Evolutionary conservation across 2,329 filamentous ascomycete genomes (phyloP), one percentile per base, ranked within the genome.

Genomic region (Thielaviopsis euricoi): DNA sequence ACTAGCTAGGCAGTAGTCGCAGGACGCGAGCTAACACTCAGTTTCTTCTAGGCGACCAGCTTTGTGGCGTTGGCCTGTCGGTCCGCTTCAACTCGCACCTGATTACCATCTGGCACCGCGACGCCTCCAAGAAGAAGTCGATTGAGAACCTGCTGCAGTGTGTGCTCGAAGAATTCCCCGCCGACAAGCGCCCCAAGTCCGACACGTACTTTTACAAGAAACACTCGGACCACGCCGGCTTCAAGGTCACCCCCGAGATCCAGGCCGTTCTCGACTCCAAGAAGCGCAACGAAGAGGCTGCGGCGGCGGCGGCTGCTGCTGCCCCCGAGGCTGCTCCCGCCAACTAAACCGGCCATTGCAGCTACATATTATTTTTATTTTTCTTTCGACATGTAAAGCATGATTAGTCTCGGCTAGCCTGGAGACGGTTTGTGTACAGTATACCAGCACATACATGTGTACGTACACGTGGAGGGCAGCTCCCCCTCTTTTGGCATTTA

Each of bases 71-170:
- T 52, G 88, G 87, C 49, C 82, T 93, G 63, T 89, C 86, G 1
- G 87, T 91, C 59, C 85, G 90, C 65, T 94, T 93, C 77, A 95
- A 90, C 72, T 86, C 84, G 29, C 84, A 91, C 68, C 81, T 95
- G 64, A 85, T 96, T 68, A 86, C 87, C 64, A 81, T 97, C 66
- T 97, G 91, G 91, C 93, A 95, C 73, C 87, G 93, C 62, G 86
- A 95, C 66, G 83, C 84, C 22, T 83, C 82, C 61, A 89, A 93
- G 71, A 77, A 87, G 66, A 82, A 80, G 64, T 93, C 89, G 6
- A 80, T 93, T 64, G 82, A 91, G 67, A 80, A 76, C 62, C 77
- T 96, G 60, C 76, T 90, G 53, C 73, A 80, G 62, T 85, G 81
- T 53, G 83, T 95, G 56, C 74, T 95, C 53, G 79, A 83, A 55